These are phyloP conservation scores for Scutellaria minor DNA, from an alignment of 257 asterid species.

Conservation along the genomic window DNA sequence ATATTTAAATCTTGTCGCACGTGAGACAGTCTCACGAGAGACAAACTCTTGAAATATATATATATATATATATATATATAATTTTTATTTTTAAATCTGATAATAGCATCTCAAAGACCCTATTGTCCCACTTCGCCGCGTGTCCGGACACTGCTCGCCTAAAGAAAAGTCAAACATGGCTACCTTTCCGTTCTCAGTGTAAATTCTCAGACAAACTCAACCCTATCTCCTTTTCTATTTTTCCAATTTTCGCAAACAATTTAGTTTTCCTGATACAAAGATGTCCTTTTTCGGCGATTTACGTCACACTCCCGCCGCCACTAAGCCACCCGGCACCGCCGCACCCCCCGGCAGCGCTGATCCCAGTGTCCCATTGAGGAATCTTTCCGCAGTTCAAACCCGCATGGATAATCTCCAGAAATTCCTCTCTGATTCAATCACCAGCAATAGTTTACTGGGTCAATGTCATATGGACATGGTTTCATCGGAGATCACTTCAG, in stretches of 20 bases:
- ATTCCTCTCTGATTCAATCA: conserved; percentile 68
- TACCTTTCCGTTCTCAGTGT: background rate
- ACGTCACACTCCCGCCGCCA: conserved; percentile 58
- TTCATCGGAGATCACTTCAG: conserved; percentile 69
- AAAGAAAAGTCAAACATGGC: conserved; percentile 30
- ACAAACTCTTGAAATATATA: too few species aligned
- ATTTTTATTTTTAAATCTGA: too few species aligned
- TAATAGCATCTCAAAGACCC: too few species aligned
- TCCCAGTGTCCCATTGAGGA: conserved; percentile 47
- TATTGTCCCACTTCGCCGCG: too few species aligned
- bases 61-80: too few species aligned
- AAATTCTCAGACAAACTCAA: background rate
- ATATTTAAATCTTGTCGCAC: too few species aligned
- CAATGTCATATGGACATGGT: conserved; percentile 62
- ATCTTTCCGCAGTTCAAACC: conserved; percentile 60
- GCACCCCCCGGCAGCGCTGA: conserved; percentile 1
- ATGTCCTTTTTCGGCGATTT: conserved; percentile 57
- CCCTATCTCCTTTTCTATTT: conserved; percentile 5
- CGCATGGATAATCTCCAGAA: conserved; percentile 69
- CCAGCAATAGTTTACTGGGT: conserved; percentile 53
- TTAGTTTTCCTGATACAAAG: background rate
- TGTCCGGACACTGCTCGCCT: too few species aligned
- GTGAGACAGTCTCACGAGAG: too few species aligned
- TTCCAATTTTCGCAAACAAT: background rate
- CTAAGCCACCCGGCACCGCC: conserved; percentile 47